Percentiles rank a stretch among this genome's conserved stretches.
Conservation (phyloP, 176 grass and related monocot species). For the Ampelocalamus luodianensis region DNA sequence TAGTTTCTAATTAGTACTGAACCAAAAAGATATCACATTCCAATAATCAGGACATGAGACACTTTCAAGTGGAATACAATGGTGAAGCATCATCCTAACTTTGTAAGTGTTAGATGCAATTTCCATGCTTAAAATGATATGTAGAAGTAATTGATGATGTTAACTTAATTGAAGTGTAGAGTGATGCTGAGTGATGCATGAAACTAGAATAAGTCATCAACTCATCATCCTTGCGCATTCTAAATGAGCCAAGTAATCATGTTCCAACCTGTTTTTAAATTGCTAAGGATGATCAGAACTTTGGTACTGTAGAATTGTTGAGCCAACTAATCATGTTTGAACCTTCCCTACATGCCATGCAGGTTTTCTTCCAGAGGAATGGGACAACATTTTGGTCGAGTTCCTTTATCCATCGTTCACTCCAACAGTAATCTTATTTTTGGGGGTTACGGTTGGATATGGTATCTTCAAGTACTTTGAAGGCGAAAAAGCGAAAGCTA, state of each 20-base stretch:
- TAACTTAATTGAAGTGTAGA: neutral
- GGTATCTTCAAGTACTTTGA: constrained; percentile 88
- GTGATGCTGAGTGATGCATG: neutral
- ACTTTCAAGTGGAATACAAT: neutral
- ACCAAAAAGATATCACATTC: too few relatives aligned
- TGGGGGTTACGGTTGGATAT: constrained; percentile 72
- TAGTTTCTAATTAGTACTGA: too few relatives aligned
- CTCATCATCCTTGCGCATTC: too few relatives aligned
- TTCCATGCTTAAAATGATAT: too few relatives aligned
- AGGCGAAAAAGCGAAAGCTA: constrained; percentile 75
- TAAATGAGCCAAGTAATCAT: too few relatives aligned
- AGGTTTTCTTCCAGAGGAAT: constrained; percentile 89
- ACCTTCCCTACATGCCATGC: constrained; percentile 17
- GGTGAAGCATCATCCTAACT: too few relatives aligned
- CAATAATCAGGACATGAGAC: neutral
- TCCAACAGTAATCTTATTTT: constrained; percentile 81
- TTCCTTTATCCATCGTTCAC: constrained; percentile 91
- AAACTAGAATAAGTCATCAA: too few relatives aligned
- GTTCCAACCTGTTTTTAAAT: too few relatives aligned
- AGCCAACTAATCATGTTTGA: neutral
- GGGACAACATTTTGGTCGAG: constrained; percentile 97
- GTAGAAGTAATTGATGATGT: too few relatives aligned
- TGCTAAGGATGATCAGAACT: neutral
- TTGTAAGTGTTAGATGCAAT: neutral
- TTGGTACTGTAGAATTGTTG: constrained; percentile 27